Conservation (phyloP, 352 stramenopile species). For the Globisporangium solare region DNA sequence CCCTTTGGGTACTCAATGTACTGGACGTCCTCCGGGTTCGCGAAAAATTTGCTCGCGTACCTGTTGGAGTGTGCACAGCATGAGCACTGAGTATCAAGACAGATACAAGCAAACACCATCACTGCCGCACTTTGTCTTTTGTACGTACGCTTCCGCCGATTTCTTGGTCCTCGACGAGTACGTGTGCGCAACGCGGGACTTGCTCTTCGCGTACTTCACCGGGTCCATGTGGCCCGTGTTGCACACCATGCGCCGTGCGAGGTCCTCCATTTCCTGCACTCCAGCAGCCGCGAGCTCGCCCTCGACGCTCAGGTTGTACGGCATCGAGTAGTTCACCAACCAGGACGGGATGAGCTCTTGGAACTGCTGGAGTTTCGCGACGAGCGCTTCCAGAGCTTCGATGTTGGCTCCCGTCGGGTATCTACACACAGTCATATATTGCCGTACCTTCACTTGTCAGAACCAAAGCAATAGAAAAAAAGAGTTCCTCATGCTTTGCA, state of each 20-base stretch:
- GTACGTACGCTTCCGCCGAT: conserved; percentile 45
- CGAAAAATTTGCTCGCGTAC: conserved; percentile 57
- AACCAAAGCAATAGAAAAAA: not conserved
- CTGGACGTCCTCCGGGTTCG: conserved; percentile 40
- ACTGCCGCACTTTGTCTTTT: no score
- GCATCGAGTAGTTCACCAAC: conserved; percentile 58
- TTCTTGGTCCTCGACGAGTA: conserved; percentile 45
- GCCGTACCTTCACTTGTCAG: not conserved
- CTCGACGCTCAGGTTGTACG: conserved; percentile 55
- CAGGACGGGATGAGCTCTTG: conserved; percentile 33
- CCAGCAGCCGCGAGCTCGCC: conserved; percentile 38
- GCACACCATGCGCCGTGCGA: conserved; percentile 24
- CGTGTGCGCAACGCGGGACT: conserved; percentile 51
- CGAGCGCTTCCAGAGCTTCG: conserved; percentile 36
- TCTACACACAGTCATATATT: conserved; percentile 9
- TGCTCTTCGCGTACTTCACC: conserved; percentile 24
- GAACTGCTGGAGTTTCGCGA: conserved; percentile 40
- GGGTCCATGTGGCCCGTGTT: conserved; percentile 19
- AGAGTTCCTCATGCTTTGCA: no score
- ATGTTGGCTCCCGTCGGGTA: conserved; percentile 58
- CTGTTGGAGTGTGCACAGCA: conserved; percentile 21
- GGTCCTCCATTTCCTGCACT: conserved; percentile 27
- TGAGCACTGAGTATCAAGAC: not conserved
- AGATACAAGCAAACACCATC: not conserved
- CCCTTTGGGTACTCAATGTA: conserved; percentile 39